A percentile compares a stretch with the other conserved stretches of the same genome.
Conservation (phyloP, 805 yeast species). For the Metschnikowia arizonensis region DNA sequence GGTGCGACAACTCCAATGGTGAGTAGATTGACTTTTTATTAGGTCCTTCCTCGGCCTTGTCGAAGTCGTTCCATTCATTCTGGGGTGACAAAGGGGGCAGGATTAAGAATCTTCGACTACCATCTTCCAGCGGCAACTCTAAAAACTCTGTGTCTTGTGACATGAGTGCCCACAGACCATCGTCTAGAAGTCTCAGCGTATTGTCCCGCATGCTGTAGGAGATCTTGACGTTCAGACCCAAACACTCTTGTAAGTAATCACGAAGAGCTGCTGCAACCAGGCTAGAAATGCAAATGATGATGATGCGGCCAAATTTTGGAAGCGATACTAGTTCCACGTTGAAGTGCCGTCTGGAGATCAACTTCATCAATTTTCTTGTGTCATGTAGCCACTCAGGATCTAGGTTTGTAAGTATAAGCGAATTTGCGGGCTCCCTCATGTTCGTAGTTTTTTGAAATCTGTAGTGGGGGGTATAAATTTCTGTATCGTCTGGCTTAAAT, state of each 20-base stretch:
- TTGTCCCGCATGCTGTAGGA: slow-evolving; percentile 37
- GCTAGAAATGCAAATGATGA: slow-evolving; percentile 29
- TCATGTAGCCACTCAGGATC: slow-evolving; percentile 20
- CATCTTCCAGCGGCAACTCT: slow-evolving; percentile 39
- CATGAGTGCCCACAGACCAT: slow-evolving; percentile 16
- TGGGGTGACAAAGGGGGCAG: slow-evolving; percentile 45
- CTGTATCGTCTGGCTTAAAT: not conserved
- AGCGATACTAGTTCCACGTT: slow-evolving; percentile 33
- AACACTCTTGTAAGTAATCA: slow-evolving; percentile 14
- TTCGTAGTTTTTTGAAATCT: not conserved
- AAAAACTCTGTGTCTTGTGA: slow-evolving; percentile 25
- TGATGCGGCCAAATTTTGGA: slow-evolving; percentile 30
- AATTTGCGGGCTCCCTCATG: slow-evolving; percentile 22
- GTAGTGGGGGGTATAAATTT: not conserved
- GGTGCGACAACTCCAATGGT: slow-evolving; percentile 38
- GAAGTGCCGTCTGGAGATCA: slow-evolving; percentile 22
- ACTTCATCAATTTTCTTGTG: slow-evolving; percentile 26
- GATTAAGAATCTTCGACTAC: slow-evolving; percentile 37
- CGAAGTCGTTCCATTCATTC: slow-evolving; percentile 42
- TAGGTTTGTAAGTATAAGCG: slow-evolving; percentile 34
- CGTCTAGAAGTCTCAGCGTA: slow-evolving; percentile 12
- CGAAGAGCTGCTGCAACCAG: slow-evolving; percentile 22
- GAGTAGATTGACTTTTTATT: slow-evolving; percentile 31
- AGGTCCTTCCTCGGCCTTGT: slow-evolving; percentile 41
- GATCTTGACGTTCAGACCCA: slow-evolving; percentile 18